Evolutionary conservation across 2,329 filamentous ascomycete species (phyloP).

Genomic region (Hypoxylon sp.): DNA sequence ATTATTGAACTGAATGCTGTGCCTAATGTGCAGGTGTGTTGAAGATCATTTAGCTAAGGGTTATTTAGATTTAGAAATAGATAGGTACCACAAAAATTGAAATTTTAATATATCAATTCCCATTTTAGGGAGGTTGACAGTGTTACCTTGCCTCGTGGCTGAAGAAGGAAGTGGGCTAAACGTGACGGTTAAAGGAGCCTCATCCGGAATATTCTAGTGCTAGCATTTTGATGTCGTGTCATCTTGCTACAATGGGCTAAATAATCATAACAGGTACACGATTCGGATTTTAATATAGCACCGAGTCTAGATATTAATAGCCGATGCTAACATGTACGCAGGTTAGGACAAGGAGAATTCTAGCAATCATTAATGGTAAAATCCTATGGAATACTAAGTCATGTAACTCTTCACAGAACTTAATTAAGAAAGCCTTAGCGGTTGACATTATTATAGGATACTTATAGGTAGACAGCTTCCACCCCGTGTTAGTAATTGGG

Average conservation of each 20-base stretch:
- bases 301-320: conserved; percentile 7
- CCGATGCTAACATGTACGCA: conserved; percentile 10
- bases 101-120: conserved; percentile 36
- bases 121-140: conserved; percentile 33
- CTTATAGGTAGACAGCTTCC: not conserved
- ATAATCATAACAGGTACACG: conserved; percentile 15
- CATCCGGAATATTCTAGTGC: conserved; percentile 20
- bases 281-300: conserved; percentile 35
- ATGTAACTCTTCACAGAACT: not conserved
- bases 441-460: not conserved
- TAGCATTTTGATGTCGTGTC: conserved; percentile 16
- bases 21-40: conserved; percentile 10
- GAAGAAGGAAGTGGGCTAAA: conserved; percentile 29
- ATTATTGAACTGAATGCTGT: conserved; percentile 1
- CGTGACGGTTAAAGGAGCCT: conserved; percentile 39
- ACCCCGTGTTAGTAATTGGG: not conserved
- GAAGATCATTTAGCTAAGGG: conserved; percentile 12
- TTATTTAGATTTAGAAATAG: conserved; percentile 1
- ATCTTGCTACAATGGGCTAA: conserved; percentile 16
- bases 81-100: conserved; percentile 26
- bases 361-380: not conserved
- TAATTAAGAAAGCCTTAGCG: not conserved
- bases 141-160: conserved; percentile 43
- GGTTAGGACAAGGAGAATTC: conserved; percentile 2
- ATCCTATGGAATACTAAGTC: not conserved